These are phyloP conservation scores for Leccinum boreale DNA, from an alignment of 768 basidiomycete species.

Conservation along the genomic window DNA sequence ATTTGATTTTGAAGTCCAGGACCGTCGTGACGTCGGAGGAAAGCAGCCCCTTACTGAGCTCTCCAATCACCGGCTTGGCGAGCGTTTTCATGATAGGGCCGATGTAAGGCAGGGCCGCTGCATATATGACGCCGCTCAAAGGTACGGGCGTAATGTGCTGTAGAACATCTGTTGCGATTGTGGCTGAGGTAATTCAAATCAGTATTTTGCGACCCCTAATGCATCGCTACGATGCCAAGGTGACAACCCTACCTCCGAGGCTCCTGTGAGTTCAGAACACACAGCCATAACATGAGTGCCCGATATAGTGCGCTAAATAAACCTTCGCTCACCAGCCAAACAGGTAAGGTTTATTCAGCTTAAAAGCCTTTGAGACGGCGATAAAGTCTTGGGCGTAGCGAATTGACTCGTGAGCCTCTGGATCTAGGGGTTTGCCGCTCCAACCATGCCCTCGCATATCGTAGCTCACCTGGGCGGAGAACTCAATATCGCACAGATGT, in stretches of 20 bases:
- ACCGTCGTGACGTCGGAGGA: not conserved
- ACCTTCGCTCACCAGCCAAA: slow-evolving; percentile 1
- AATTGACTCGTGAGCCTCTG: slow-evolving; percentile 2
- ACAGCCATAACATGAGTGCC: not conserved
- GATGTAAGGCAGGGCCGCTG: slow-evolving; percentile 5
- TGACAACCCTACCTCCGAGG: not conserved
- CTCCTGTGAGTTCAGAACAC: slow-evolving; percentile 1
- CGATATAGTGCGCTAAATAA: not conserved
- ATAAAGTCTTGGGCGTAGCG: slow-evolving; percentile 8
- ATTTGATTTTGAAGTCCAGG: slow-evolving; percentile 3
- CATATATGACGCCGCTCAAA: slow-evolving; percentile 5
- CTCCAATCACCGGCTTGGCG: not conserved
- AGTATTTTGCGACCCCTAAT: not conserved
- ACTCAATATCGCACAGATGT: not conserved
- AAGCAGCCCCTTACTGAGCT: not conserved
- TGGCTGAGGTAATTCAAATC: not conserved
- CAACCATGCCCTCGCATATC: slow-evolving; percentile 7
- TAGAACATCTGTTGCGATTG: slow-evolving; percentile 1
- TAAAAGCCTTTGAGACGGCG: not conserved
- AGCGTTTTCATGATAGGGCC: slow-evolving; percentile 5
- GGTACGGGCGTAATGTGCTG: not conserved
- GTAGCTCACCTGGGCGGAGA: slow-evolving; percentile 1
- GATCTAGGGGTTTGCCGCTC: not conserved
- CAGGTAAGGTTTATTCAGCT: not conserved
- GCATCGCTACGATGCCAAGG: not conserved